Base-by-base conservation (phyloP, 768 basidiomycete genomes). In the Sarcomyxa edulis region DNA sequence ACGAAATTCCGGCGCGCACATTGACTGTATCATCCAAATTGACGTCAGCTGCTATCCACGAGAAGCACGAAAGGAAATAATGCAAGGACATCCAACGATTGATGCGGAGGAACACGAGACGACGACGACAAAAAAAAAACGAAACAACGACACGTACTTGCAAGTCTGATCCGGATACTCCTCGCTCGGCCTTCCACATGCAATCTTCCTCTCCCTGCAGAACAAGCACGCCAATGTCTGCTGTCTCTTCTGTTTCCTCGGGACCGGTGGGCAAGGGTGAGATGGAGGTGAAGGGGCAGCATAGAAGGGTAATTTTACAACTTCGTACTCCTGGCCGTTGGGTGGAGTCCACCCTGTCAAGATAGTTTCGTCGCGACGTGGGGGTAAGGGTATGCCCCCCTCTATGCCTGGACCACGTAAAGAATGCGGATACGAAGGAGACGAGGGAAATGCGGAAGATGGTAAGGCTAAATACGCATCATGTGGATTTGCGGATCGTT, bases 1-100 rank as follows among this genome's bases (percentile, higher is more conserved):
- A 61, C 61, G 40, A 74, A 63, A 37, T 67, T 64, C 7, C 73
- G 64, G 29, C 71, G 61, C 16, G 66, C 66, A 47, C 73, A 76
- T 57, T 76, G 73, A 52, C 72, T 75, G 48, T 37, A 43, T 48
- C 48, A 18, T 7, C 11, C 10, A 26, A 35, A 30, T 20, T 12
- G 41, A 12, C 25, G 11, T 22, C n/a, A 5, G 24, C 7, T n/a
- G 26, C 37, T 39, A 29, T 20, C 12, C 16, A 9, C 12, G 37
- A 19, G 23, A 12, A 34, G 14, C 33, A 19, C 23, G 19, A n/a
- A 34, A 11, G 19, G 6, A 19, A 19, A 34, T 34, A 19, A 34
- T 19, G 10, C 14, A 12, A 34, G 23, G 18, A 19, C 10, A 34
- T 19, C n/a, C 1, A 34, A 12, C 33, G 19, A 34, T 9, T 19